A percentile compares a stretch with the other conserved stretches of the same genome.
Conservation (phyloP, 192 early-diverging fungal species). For the Thoreauomyces humboldtii region DNA sequence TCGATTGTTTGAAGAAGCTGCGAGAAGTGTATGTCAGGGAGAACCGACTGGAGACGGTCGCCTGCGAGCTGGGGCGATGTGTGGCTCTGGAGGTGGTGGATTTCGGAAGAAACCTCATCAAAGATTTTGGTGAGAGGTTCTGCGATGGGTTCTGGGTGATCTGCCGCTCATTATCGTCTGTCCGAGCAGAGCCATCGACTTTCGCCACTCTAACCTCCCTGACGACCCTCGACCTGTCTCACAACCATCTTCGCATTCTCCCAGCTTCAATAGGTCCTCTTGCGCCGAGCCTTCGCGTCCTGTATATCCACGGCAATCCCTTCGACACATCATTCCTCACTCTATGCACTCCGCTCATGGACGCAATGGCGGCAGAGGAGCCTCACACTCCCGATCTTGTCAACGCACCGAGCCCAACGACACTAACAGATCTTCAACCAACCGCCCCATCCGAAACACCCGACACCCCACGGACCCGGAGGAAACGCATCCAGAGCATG, state of each 20-base stretch:
- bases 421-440: too few species aligned
- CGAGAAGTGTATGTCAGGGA: slow-evolving; percentile 37
- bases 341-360: slow-evolving; percentile 12
- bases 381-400: too few species aligned
- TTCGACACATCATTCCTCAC: slow-evolving; percentile 11
- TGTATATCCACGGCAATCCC: slow-evolving; percentile 28
- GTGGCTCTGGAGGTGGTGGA: slow-evolving; percentile 36
- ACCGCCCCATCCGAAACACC: too few species aligned
- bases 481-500: too few species aligned
- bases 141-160: background rate
- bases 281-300: slow-evolving; percentile 6
- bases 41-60: slow-evolving; percentile 33
- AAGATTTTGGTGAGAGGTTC: slow-evolving; percentile 33
- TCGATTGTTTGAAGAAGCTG: slow-evolving; percentile 28
- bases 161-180: too few species aligned
- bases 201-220: slow-evolving; percentile 23
- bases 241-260: slow-evolving; percentile 35
- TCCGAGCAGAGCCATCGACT: slow-evolving; percentile 3
- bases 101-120: slow-evolving; percentile 32
- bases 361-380: background rate
- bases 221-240: slow-evolving; percentile 34
- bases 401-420: too few species aligned
- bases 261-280: slow-evolving; percentile 47
- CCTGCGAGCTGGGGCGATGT: slow-evolving; percentile 27
- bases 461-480: too few species aligned